Base-by-base conservation (phyloP, 1,139 yeast species). In the Wickerhamomyces sp. region DNA sequence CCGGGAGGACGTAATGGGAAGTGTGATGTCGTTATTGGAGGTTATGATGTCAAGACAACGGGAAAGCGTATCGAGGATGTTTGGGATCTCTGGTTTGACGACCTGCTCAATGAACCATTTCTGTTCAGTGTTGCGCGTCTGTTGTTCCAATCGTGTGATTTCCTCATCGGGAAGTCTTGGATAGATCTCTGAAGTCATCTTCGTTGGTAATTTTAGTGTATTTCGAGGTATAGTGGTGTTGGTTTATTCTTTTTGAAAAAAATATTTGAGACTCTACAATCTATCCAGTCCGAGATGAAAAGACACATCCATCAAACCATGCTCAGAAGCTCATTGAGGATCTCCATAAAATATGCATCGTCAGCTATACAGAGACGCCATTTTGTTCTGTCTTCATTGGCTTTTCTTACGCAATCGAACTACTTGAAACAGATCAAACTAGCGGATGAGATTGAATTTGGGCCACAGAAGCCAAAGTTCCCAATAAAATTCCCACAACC, bases 21-120 rank as follows among this genome's bases (percentile, higher is more conserved):
- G 47, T 29, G 50, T 55, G 25, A 58, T 55, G 4, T 45, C 42
- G 12, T 52, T 49, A 11, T 50, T 49, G 19, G 58, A 51, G 4
- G 55, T 51, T 13, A 62, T 39, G 38, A 57, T 42, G 13, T 54
- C 59, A 4, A 62, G 32, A 36, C 67, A 62, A 22, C 51, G 45
- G 24, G 47, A 51, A 4, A 63, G 51, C n/a, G 62, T 55, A 23
- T 62, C 68, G 5, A 58, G 45, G 3, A 63, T 48, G 28, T 50
- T 52, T 24, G 65, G 66, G 21, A 63, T 37, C 30, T 60, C 62
- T 1, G 67, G 66, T 35, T 55, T 57, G 22, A 62, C 56, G 11
- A 62, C 52, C 19, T 55, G 55, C 12, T 54, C 46, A 11, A 63
- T 52, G 19, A 62, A 46, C 68, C 68, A 63, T 26, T 35, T 37